Percentiles rank a stretch among this genome's conserved stretches.
These are phyloP conservation scores for Arthrobotrys iridis DNA, from an alignment of 2,329 filamentous ascomycete species.

Conservation along the genomic window DNA sequence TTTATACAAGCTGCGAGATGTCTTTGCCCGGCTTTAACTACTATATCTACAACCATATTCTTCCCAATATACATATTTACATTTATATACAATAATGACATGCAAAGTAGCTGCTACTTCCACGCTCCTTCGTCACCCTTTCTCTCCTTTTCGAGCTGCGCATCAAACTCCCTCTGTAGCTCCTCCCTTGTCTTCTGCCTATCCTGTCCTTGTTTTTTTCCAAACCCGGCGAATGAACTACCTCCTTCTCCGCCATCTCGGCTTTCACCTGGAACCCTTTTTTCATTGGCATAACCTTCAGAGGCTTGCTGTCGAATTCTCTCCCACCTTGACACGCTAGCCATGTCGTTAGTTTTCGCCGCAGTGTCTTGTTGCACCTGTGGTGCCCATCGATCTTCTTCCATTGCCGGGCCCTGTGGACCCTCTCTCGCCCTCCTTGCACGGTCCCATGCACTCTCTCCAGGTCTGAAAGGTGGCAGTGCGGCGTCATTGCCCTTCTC, in stretches of 20 bases:
- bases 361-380: constrained; percentile 27
- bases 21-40: neutral
- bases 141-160: constrained; percentile 65
- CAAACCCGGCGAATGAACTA: constrained; percentile 53
- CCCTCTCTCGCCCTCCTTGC: constrained; percentile 22
- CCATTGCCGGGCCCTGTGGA: constrained; percentile 33
- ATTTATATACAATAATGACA: constrained; percentile 9
- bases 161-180: constrained; percentile 66
- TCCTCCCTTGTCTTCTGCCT: constrained; percentile 62
- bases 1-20: constrained; percentile 10
- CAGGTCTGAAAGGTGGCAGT: neutral
- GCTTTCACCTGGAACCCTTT: constrained; percentile 26
- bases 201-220: constrained; percentile 59
- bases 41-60: neutral
- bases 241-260: constrained; percentile 60
- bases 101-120: constrained; percentile 19
- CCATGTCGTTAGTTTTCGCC: constrained; percentile 4
- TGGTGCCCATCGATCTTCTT: constrained; percentile 46
- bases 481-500: neutral
- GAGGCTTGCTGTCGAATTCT: constrained; percentile 38
- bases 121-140: constrained; percentile 59
- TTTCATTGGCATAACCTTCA: constrained; percentile 25
- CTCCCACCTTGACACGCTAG: constrained; percentile 27
- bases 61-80: neutral
- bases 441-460: constrained; percentile 33